Conservation (phyloP, 805 yeast species). For the Soucietia sequanensis region DNA sequence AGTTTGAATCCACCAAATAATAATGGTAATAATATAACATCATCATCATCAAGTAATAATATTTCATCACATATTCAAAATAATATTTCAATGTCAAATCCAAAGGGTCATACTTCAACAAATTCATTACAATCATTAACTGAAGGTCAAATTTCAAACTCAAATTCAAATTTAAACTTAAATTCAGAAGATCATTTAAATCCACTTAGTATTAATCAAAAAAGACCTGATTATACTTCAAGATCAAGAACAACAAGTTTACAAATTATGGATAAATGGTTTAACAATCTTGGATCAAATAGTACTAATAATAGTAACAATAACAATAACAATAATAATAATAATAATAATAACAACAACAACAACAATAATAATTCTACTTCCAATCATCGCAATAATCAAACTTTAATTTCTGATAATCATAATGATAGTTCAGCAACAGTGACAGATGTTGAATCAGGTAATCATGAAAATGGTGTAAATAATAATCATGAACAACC, state of each 20-base stretch:
- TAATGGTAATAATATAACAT: not conserved
- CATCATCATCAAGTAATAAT: too few relatives aligned
- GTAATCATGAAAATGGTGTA: too few relatives aligned
- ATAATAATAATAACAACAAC: constrained; percentile 5
- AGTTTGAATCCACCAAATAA: constrained; percentile 6
- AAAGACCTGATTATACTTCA: constrained; percentile 21
- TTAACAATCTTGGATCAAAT: constrained; percentile 26
- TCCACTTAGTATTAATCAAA: constrained; percentile 9
- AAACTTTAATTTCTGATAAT: not conserved
- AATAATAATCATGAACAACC: not conserved
- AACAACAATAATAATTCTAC: constrained; percentile 1
- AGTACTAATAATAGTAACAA: constrained; percentile 4
- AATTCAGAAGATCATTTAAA: too few relatives aligned
- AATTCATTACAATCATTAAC: constrained; percentile 35
- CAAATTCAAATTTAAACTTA: too few relatives aligned
- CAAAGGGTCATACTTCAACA: constrained; percentile 16
- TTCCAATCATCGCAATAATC: constrained; percentile 6
- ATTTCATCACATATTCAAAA: not conserved
- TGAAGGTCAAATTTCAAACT: constrained; percentile 12
- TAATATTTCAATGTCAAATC: constrained; percentile 9
- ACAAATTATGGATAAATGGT: constrained; percentile 45
- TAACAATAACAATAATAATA: constrained; percentile 6
- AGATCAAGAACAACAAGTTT: constrained; percentile 37
- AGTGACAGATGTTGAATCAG: constrained; percentile 2
- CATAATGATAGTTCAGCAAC: not conserved